These are phyloP conservation scores for Aspergillus sp. DNA, from an alignment of 2,329 filamentous ascomycete species.

Conservation along the genomic window DNA sequence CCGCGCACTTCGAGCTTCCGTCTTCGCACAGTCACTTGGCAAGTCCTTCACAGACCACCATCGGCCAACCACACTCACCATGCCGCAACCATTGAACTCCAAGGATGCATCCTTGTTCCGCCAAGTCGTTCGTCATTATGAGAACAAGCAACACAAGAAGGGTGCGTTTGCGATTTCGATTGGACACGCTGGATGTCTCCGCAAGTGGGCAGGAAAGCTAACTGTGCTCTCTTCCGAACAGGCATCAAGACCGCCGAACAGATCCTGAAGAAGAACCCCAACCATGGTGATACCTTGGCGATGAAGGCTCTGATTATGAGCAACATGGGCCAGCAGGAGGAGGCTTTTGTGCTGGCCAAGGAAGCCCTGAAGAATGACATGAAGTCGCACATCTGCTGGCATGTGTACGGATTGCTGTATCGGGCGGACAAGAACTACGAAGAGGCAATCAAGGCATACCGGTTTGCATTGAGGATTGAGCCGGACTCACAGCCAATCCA, in stretches of 20 bases:
- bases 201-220: conserved; percentile 16
- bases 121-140: conserved; percentile 92
- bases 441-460: conserved; percentile 98
- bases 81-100: conserved; percentile 57
- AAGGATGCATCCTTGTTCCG: conserved; percentile 96
- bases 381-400: conserved; percentile 99
- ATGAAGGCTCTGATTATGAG: conserved; percentile 99
- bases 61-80: conserved; percentile 37
- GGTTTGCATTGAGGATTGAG: conserved; percentile 88
- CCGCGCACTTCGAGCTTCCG: conserved; percentile 38
- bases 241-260: conserved; percentile 95
- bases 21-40: conserved; percentile 34
- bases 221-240: conserved; percentile 35
- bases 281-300: conserved; percentile 96
- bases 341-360: conserved; percentile 92
- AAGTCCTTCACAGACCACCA: conserved; percentile 23
- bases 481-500: conserved; percentile 95
- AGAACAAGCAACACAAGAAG: conserved; percentile 97
- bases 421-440: conserved; percentile 96
- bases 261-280: conserved; percentile 90
- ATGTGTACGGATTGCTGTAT: conserved; percentile 94
- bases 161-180: conserved; percentile 44
- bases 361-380: conserved; percentile 91
- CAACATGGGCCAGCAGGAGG: conserved; percentile 84
- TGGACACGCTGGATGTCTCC: conserved; percentile 12